These are phyloP conservation scores for Phytophthora pinifolia DNA, from an alignment of 352 stramenopile species.

Conservation along the genomic window DNA sequence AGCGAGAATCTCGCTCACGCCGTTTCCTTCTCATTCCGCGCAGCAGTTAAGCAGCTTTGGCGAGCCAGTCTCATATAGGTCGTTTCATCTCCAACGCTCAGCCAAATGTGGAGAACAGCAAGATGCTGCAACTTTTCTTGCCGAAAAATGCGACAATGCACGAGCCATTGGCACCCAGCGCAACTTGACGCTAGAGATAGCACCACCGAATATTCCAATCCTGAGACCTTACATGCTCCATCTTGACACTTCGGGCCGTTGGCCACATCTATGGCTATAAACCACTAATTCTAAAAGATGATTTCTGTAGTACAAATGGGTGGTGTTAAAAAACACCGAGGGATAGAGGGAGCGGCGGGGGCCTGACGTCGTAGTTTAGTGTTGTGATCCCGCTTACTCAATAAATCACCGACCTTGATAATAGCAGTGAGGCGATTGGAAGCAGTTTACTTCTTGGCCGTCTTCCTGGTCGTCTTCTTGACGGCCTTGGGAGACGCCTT, in stretches of 20 bases:
- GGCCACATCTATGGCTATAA: too few relatives aligned
- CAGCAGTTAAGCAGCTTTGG: too few relatives aligned
- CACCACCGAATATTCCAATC: too few relatives aligned
- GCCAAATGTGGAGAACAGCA: neutral
- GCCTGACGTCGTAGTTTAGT: neutral
- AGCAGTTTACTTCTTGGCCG: constrained; percentile 54
- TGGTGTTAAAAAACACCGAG: constrained; percentile 92
- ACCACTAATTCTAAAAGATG: too few relatives aligned
- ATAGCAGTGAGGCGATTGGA: constrained; percentile 9
- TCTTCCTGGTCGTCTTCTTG: constrained; percentile 58
- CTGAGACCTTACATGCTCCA: too few relatives aligned
- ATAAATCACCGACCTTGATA: constrained; percentile 45
- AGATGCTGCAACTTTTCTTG: constrained; percentile 5
- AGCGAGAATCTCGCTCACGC: neutral
- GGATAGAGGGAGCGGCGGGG: constrained; percentile 19
- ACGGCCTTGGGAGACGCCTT: constrained; percentile 47
- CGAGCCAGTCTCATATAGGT: too few relatives aligned
- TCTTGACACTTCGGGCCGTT: too few relatives aligned
- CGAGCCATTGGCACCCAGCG: neutral
- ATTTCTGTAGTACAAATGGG: constrained; percentile 48
- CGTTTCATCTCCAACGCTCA: constrained; percentile 23
- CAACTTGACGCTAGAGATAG: neutral
- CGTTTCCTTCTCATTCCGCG: constrained; percentile 5
- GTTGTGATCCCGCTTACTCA: constrained; percentile 5
- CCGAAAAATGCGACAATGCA: constrained; percentile 16